Evolutionary conservation across 164 flowering plant genomes (phyloP).

Genomic region (Berberis vulgaris): DNA sequence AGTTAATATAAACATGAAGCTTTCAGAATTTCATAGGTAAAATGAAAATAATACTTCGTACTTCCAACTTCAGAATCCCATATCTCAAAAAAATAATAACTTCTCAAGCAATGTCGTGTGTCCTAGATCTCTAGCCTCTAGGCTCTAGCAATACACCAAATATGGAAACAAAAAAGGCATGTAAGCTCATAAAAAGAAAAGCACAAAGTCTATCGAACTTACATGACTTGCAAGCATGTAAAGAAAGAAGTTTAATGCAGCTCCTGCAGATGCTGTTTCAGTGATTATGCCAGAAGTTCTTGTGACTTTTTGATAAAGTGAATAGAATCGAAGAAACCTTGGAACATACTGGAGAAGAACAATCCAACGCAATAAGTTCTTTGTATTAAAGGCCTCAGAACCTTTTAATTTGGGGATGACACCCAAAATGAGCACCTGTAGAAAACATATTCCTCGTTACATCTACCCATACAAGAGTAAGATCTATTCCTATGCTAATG

Average conservation of each 20-base stretch:
- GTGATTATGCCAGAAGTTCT: conserved; percentile 83
- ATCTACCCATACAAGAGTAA: too few relatives aligned
- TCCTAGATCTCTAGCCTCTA: too few relatives aligned
- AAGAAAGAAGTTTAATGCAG: conserved; percentile 84
- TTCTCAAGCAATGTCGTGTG: too few relatives aligned
- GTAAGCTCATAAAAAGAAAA: not conserved
- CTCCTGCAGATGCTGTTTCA: conserved; percentile 96
- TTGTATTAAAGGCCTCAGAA: conserved; percentile 46
- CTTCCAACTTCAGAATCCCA: too few relatives aligned
- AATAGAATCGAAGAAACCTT: conserved; percentile 57
- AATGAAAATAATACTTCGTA: too few relatives aligned
- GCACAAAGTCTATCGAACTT: conserved; percentile 22
- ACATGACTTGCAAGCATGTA: conserved; percentile 99
- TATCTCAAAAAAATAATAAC: too few relatives aligned
- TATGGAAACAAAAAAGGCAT: too few relatives aligned
- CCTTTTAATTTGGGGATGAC: conserved; percentile 57
- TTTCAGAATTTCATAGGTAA: too few relatives aligned
- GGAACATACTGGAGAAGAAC: conserved; percentile 78
- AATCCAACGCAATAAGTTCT: conserved; percentile 64
- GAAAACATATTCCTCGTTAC: not conserved
- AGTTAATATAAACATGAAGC: too few relatives aligned
- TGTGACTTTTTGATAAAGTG: conserved; percentile 71
- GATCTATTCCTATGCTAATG: not conserved
- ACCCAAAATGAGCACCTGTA: conserved; percentile 56
- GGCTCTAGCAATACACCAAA: too few relatives aligned